Base-by-base conservation (phyloP, 2,329 filamentous ascomycete genomes). In the Cordyceps fumosorosea region DNA sequence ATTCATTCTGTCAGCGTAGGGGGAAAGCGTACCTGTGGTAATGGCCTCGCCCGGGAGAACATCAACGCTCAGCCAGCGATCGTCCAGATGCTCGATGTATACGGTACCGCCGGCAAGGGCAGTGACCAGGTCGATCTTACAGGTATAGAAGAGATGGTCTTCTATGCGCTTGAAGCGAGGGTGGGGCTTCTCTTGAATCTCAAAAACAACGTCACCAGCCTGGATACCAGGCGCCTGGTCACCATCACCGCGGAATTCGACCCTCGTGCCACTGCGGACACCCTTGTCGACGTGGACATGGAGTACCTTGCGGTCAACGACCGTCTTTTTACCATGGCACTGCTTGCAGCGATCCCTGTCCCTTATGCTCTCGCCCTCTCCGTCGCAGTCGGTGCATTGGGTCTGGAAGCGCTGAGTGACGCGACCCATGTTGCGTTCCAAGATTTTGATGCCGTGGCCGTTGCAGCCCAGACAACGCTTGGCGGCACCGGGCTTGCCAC, bases 371-470 rank as follows among this genome's bases (percentile, higher is more conserved):
- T 99, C 95, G 64, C 95, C 93, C 77, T 99, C 95, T 66, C 96
- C 96, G 70, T 95, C 93, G 76, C 95, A 99, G 79, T 99, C 96
- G 32, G 93, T 90, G 84, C 95, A 99, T 70, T 97, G 93, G 34
- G 93, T 98, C 83, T 99, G 95, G 87, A 99, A 99, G 63, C 95
- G 91, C 81, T 99, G 96, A 70, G 99, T 98, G 95, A 99, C 99
- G 64, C 95, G 95, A 57, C 95, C 95, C 93, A 99, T 98, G 80
- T 99, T 95, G 74, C 96, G 90, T 95, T 99, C 97, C 93, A 99
- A 98, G 47, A 91, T 97, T 89, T 98, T 98, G 90, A 97, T 96
- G 77, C 95, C 95, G 66, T 89, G 86, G 67, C 95, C 95, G 71
- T 96, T 91, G 76, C 95, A 99, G 72, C 91, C 90, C 47, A 85